Evolutionary conservation across 768 basidiomycete genomes (phyloP), one percentile per base, ranked within the genome.

Genomic region (Boletus coccyginus): DNA sequence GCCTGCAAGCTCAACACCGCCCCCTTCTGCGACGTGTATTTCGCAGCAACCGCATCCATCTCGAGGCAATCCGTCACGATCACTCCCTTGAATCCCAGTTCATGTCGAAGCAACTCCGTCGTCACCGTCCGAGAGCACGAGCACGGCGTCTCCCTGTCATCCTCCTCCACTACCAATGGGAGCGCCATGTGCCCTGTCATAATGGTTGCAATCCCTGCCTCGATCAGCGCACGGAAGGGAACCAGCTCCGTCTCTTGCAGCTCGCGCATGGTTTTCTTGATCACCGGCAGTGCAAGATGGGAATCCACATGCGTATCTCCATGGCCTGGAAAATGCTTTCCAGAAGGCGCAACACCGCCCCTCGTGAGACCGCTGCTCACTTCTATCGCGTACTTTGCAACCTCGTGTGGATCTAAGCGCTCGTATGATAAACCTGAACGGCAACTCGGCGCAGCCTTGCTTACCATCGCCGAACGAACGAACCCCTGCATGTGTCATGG

Each of bases 121-220:
- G 82, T 84, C 27, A 87, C 77, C 41, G 62, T 62, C 2, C 71
- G 67, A 1, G 85, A 85, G 24, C 88, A 75, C 7, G 88, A 89
- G 32, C 78, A 78, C 5, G 88, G 87, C 5, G 73, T 77, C 56
- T 82, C 77, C 46, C 52, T 57, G 43, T 77, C 73, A 6, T 80
- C 80, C 21, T 65, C 63, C 19, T 33, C 38, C 0, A 79, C 82
- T 24, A 88, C 65, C 7, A 77, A 57, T 0, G 86, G 87, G 1
- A 88, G 74, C 3, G 87, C 85, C 79, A 88, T 87, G 66, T 90
- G 87, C 0, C 85, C 87, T 0, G 85, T 82, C 88, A 90, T 90
- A 50, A 89, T 76, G 27, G 79, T 85, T 1, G 84, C 78, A 2
- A 84, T 61, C 7, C 70, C 62, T 1, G 64, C 64, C 3, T 72